Conservation (phyloP, 768 basidiomycete species). For the Collybia sordida region DNA sequence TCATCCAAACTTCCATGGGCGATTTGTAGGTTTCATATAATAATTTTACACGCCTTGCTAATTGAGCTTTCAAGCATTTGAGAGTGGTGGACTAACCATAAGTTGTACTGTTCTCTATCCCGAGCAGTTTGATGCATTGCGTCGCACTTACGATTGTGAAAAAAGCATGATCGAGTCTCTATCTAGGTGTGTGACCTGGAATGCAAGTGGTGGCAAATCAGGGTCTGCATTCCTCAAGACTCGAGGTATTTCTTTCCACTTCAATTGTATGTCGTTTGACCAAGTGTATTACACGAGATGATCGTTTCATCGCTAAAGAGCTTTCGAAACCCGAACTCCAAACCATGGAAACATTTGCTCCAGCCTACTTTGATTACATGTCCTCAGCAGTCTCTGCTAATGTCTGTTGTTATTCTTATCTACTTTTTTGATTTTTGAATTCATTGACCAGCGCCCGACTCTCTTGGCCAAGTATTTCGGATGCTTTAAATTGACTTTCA, state of each 20-base stretch:
- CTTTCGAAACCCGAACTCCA: constrained; percentile 88
- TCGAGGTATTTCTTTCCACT: constrained; percentile 52
- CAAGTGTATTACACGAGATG: constrained; percentile 52
- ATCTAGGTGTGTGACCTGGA: constrained; percentile 94
- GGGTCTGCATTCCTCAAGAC: constrained; percentile 98
- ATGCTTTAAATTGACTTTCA: constrained; percentile 91
- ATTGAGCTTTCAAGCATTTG: constrained; percentile 61
- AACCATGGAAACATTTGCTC: constrained; percentile 95
- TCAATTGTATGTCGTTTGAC: constrained; percentile 1
- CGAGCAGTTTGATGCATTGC: constrained; percentile 93
- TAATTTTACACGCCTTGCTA: constrained; percentile 2
- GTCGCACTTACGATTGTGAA: constrained; percentile 91
- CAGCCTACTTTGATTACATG: constrained; percentile 98
- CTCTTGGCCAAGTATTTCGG: constrained; percentile 96
- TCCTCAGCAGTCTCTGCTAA: constrained; percentile 86
- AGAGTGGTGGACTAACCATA: constrained; percentile 86
- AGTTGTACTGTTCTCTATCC: constrained; percentile 95
- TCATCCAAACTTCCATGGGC: constrained; percentile 83
- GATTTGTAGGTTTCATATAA: constrained; percentile 53
- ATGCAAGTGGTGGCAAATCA: constrained; percentile 93
- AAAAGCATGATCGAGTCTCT: constrained; percentile 92
- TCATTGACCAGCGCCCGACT: constrained; percentile 72
- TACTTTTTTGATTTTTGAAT: too few relatives aligned
- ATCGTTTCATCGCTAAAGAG: constrained; percentile 98
- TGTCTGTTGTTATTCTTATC: constrained; percentile 41